Evolutionary conservation across 2,329 filamentous ascomycete species (phyloP).

Genomic region (Neofusicoccum ribis): DNA sequence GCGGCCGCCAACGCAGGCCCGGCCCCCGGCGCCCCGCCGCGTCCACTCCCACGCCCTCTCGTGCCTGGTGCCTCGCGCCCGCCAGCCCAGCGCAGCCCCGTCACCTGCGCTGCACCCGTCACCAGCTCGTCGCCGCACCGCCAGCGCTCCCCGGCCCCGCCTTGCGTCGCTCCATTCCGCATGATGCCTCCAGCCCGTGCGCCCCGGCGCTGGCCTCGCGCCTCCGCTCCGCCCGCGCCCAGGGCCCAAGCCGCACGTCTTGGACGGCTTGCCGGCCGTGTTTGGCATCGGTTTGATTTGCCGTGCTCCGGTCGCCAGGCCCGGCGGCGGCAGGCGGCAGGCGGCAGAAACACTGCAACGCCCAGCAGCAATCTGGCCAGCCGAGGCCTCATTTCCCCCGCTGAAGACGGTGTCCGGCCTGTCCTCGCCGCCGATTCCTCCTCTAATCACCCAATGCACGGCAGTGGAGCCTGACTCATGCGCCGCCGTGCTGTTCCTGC

Average conservation of each 20-base stretch:
- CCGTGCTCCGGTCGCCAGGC: background rate
- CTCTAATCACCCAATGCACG: background rate
- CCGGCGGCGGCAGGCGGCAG: background rate
- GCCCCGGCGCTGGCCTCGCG: no score
- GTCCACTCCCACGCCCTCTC: background rate
- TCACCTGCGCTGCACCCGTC: background rate
- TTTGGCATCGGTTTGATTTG: conserved; percentile 6
- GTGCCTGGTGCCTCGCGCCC: background rate
- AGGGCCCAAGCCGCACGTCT: background rate
- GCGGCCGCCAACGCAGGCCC: no score
- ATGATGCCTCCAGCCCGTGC: background rate
- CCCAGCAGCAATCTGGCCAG: background rate
- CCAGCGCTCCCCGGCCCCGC: background rate
- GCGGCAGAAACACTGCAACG: background rate
- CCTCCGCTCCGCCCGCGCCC: background rate
- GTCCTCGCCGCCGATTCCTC: background rate
- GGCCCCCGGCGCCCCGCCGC: background rate
- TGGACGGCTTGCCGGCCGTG: background rate
- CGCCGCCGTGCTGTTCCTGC: background rate
- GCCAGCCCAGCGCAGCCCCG: background rate
- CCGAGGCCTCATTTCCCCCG: conserved; percentile 13
- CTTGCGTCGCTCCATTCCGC: conserved; percentile 12
- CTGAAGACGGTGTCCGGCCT: background rate
- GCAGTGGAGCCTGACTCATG: conserved; percentile 9
- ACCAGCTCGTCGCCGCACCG: background rate